Conservation (phyloP, 768 basidiomycete genomes). For the Suillus ampliporus region DNA sequence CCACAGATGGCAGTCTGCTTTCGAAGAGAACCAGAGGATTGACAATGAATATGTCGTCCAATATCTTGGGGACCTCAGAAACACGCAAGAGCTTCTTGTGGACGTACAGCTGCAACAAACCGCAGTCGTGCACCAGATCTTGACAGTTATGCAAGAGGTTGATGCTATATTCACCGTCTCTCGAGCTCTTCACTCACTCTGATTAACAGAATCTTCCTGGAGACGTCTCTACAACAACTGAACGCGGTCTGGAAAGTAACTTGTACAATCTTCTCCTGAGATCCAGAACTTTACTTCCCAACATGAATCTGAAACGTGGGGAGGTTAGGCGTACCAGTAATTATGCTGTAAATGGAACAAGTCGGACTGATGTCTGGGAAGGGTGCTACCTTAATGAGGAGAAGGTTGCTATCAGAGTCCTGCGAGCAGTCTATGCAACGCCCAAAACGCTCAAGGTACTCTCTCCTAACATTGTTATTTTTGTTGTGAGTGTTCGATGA, state of each 20-base stretch:
- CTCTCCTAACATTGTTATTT: not conserved
- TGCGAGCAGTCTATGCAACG: slow-evolving; percentile 55
- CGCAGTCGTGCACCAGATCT: slow-evolving; percentile 46
- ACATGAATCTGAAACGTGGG: slow-evolving; percentile 55
- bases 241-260: slow-evolving; percentile 52
- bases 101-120: slow-evolving; percentile 39
- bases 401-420: slow-evolving; percentile 61
- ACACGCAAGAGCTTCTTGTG: slow-evolving; percentile 43
- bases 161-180: not conserved
- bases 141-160: slow-evolving; percentile 58
- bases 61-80: slow-evolving; percentile 50
- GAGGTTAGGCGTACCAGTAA: slow-evolving; percentile 59
- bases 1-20: slow-evolving; percentile 54
- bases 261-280: slow-evolving; percentile 54
- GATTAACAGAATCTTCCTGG: slow-evolving; percentile 31
- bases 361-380: slow-evolving; percentile 61
- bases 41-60: slow-evolving; percentile 52
- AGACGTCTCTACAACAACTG: slow-evolving; percentile 23
- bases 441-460: slow-evolving; percentile 50
- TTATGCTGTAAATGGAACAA: slow-evolving; percentile 56
- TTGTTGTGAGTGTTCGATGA: slow-evolving; percentile 1
- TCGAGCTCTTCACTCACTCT: not conserved
- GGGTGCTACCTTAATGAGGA: slow-evolving; percentile 58
- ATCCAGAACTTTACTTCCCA: slow-evolving; percentile 53
- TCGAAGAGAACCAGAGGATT: slow-evolving; percentile 41